Percentiles rank a stretch among this genome's conserved stretches.
phyloP scores from a whole-genome alignment of 805 yeast species.

The Ogataea sp. region DNA sequence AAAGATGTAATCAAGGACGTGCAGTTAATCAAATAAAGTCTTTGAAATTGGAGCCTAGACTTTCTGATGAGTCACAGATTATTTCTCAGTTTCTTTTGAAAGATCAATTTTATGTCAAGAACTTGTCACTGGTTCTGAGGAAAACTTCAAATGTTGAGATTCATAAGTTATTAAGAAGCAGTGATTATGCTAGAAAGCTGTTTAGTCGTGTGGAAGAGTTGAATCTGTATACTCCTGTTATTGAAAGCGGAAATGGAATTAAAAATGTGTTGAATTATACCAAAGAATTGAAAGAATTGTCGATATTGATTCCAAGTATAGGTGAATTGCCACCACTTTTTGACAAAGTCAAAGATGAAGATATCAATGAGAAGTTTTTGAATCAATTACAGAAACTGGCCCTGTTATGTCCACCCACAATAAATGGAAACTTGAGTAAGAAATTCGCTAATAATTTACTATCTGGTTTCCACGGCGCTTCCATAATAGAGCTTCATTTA shows the following conservation, averaged over 20 bases:
- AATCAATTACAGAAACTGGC: slow-evolving; percentile 1
- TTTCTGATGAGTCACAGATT: not conserved
- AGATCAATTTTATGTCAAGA: not conserved
- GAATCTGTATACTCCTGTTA: slow-evolving; percentile 7
- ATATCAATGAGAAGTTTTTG: slow-evolving; percentile 2
- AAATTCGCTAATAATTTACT: not conserved
- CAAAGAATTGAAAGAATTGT: slow-evolving; percentile 5
- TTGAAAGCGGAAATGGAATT: slow-evolving; percentile 10
- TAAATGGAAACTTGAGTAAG: not conserved
- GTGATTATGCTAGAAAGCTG: slow-evolving; percentile 6
- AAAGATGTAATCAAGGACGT: slow-evolving; percentile 4
- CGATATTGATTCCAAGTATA: slow-evolving; percentile 4
- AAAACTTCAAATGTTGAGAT: not conserved
- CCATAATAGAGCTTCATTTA: not conserved
- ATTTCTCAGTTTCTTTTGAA: slow-evolving; percentile 1
- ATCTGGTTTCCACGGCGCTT: not conserved
- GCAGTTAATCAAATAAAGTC: slow-evolving; percentile 3
- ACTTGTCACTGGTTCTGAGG: not conserved
- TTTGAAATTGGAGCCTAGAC: slow-evolving; percentile 2
- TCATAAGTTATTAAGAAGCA: slow-evolving; percentile 3
- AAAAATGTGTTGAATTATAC: slow-evolving; percentile 6
- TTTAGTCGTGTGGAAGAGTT: slow-evolving; percentile 8
- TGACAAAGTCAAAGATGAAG: slow-evolving; percentile 3
- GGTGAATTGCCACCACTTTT: slow-evolving; percentile 1
- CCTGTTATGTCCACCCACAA: not conserved